These are phyloP conservation scores for Cystobasidiaceae sp. DNA, from an alignment of 1,284 basidiomycete genomes.

Conservation along the genomic window DNA sequence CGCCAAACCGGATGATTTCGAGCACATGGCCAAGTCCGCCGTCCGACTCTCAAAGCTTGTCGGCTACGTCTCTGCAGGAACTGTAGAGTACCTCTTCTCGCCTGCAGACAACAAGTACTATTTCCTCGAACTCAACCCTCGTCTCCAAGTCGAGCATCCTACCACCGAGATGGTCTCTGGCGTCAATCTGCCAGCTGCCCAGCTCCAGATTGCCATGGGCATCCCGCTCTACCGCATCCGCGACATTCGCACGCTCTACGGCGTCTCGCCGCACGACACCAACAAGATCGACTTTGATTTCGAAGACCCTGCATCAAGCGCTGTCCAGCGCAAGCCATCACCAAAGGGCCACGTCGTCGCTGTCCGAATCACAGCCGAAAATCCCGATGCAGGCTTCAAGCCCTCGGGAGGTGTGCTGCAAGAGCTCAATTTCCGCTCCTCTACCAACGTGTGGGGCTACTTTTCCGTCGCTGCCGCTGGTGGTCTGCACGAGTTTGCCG, in stretches of 20 bases:
- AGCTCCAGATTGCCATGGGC: constrained; percentile 98
- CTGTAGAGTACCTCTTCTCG: constrained; percentile 88
- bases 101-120: constrained; percentile 89
- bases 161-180: constrained; percentile 99
- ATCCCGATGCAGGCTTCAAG: constrained; percentile 99
- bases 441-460: constrained; percentile 98
- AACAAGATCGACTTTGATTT: constrained; percentile 98
- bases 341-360: constrained; percentile 99
- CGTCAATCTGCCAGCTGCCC: constrained; percentile 95
- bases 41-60: constrained; percentile 96
- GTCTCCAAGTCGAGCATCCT: constrained; percentile 98
- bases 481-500: constrained; percentile 97
- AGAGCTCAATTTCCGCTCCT: constrained; percentile 98
- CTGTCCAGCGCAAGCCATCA: constrained; percentile 87
- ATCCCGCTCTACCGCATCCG: constrained; percentile 91
- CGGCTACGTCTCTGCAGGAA: constrained; percentile 97
- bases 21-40: constrained; percentile 97
- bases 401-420: constrained; percentile 94
- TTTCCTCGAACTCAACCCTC: constrained; percentile 98
- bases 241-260: constrained; percentile 94
- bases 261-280: constrained; percentile 76
- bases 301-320: constrained; percentile 74
- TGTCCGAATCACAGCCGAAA: constrained; percentile 98
- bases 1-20: constrained; percentile 81
- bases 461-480: constrained; percentile 95